These are phyloP conservation scores for Clavariopsis aquatica DNA, from an alignment of 495 filamentous ascomycete species.

Conservation along the genomic window DNA sequence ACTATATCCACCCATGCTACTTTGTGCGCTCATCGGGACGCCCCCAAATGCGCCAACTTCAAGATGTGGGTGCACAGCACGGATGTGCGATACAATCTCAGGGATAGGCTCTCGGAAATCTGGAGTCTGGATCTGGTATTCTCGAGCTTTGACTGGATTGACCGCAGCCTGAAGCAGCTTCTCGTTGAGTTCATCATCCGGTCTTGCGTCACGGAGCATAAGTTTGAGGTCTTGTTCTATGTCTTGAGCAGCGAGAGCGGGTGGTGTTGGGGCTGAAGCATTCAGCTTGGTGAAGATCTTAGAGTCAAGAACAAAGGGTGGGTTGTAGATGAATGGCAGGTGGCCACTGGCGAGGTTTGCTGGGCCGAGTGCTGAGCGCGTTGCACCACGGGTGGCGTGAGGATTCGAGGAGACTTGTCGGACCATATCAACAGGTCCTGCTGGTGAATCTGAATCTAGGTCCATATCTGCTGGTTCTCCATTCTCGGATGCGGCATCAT, in stretches of 20 bases:
- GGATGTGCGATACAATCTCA: slow-evolving; percentile 24
- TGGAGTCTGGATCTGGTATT: slow-evolving; percentile 30
- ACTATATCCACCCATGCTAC: slow-evolving; percentile 37
- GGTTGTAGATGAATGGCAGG: slow-evolving; percentile 31
- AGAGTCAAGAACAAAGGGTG: slow-evolving; percentile 40
- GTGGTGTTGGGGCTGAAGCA: slow-evolving; percentile 40
- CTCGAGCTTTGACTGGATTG: slow-evolving; percentile 13
- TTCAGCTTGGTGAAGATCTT: slow-evolving; percentile 39
- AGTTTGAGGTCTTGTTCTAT: slow-evolving; percentile 45
- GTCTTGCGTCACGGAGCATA: slow-evolving; percentile 39
- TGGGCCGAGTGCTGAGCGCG: slow-evolving; percentile 40
- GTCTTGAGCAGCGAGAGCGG: slow-evolving; percentile 40
- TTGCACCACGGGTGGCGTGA: slow-evolving; percentile 43
- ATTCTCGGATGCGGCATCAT: slow-evolving; percentile 28
- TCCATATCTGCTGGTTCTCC: slow-evolving; percentile 29
- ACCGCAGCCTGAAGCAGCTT: slow-evolving; percentile 31
- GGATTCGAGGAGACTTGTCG: slow-evolving; percentile 42
- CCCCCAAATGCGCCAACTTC: slow-evolving; percentile 34
- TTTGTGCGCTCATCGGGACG: slow-evolving; percentile 40
- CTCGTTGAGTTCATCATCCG: slow-evolving; percentile 36
- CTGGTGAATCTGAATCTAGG: slow-evolving; percentile 27
- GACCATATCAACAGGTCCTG: slow-evolving; percentile 44
- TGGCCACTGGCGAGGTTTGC: slow-evolving; percentile 25
- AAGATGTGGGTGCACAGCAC: slow-evolving; percentile 33
- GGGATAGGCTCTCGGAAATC: slow-evolving; percentile 22